Base-by-base conservation (phyloP, 2,329 filamentous ascomycete species). In the Talaromyces sp. region DNA sequence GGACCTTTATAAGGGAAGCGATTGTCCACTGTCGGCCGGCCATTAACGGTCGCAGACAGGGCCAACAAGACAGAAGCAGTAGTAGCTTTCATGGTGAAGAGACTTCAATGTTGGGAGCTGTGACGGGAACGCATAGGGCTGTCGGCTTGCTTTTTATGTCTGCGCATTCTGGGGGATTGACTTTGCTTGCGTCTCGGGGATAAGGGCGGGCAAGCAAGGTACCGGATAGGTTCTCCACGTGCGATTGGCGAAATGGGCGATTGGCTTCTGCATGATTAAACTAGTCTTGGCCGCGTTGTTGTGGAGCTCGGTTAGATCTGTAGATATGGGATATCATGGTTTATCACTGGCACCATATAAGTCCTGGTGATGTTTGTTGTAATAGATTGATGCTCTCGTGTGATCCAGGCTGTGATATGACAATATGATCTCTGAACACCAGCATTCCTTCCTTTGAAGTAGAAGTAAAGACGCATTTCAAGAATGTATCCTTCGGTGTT, bases 1-100 rank as follows among this genome's bases (percentile, higher is more conserved):
- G 80, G 79, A 1, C 80, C 80, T 0, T 68, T 79, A 64, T 81
- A 81, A 3, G 76, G 76, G 54, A 72, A 80, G 6, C 62, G 57
- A 13, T 72, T 74, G 27, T 49, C 46, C 7, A 49, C 46, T 4
- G 24, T 33, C n/a, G 64, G 65, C 11, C 56, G 59, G 27, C 51
- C 67, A 45, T 65, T 52, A 48, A 54, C 61, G 16, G 56, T 48
- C 14, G 58, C 55, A 14, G 62, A 52, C 35, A 65, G 54, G 3
- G 65, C 62, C 32, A 65, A 47, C 51, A 66, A 41, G 13, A 53
- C 39, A 14, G 58, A 54, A 47, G 55, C 58, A 46, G 60, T 54
- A 17, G 55, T 58, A 36, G 54, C 50, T 58, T 63, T 63, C 60
- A 64, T 65, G 43, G 40, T 59, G 52, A 35, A 53, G n/a, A 19